Evolutionary conservation across 495 filamentous ascomycete species (phyloP).

Genomic region (Extremus antarcticus): DNA sequence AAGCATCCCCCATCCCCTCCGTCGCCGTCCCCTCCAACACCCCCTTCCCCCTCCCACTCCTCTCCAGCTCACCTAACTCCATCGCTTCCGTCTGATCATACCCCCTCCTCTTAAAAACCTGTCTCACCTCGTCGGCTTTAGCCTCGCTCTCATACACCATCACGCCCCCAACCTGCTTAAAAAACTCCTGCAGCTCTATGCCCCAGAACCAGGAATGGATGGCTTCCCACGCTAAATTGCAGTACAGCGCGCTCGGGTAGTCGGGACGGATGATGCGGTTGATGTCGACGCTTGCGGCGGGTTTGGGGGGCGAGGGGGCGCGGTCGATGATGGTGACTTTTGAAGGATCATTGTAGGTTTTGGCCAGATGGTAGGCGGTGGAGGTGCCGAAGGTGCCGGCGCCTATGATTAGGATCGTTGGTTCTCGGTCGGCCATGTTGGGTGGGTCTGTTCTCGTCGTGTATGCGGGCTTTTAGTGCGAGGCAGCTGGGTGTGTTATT

Average conservation of each 20-base stretch:
- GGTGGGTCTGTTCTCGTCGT: no score
- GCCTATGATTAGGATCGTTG: slow-evolving; percentile 42
- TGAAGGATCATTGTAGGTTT: slow-evolving; percentile 36
- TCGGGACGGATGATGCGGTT: slow-evolving; percentile 61
- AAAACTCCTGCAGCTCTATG: slow-evolving; percentile 24
- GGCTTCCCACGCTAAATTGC: slow-evolving; percentile 47
- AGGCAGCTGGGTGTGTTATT: no score
- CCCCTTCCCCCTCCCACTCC: slow-evolving; percentile 37
- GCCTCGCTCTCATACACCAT: slow-evolving; percentile 35
- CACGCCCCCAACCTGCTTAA: slow-evolving; percentile 19
- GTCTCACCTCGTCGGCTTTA: slow-evolving; percentile 36
- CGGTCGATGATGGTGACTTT: slow-evolving; percentile 2
- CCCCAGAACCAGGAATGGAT: slow-evolving; percentile 38
- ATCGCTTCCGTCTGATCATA: slow-evolving; percentile 31
- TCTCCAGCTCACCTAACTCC: slow-evolving; percentile 34
- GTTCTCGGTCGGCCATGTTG: no score
- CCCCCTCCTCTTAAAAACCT: slow-evolving; percentile 39
- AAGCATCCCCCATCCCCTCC: slow-evolving; percentile 36
- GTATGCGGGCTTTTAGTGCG: no score
- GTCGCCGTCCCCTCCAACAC: slow-evolving; percentile 40
- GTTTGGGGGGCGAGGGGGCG: background rate
- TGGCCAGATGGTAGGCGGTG: slow-evolving; percentile 50
- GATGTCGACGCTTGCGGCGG: slow-evolving; percentile 48
- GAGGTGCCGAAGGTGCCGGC: slow-evolving; percentile 57
- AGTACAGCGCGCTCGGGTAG: slow-evolving; percentile 49